Base-by-base conservation (phyloP, 2,329 filamentous ascomycete genomes). In the Diaporthe batatas region DNA sequence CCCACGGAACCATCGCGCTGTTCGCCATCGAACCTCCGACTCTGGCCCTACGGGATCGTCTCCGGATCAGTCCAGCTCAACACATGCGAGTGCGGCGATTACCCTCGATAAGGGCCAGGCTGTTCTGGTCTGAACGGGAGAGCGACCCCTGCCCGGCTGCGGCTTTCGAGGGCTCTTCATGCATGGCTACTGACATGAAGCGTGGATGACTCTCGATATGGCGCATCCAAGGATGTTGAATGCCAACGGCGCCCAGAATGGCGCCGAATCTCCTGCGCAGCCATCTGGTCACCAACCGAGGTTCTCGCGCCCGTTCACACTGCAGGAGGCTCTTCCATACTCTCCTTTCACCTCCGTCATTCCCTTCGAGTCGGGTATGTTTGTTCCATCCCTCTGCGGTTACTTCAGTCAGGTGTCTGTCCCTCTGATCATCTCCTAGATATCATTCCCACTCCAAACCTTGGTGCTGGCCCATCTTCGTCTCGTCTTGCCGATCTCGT, bases 271-370 rank as follows among this genome's bases (percentile, higher is more conserved):
- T 7, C 64, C 65, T 71, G 75, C 74, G 44, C 64, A 62, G 32
- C 75, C 71, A 51, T 55, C 62, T 74, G 62, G 55, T 51, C 73
- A 65, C 23, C 59, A 73, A 6, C 72, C 74, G 42, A 72, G 62
- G 36, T 82, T 82, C 71, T 73, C 74, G 23, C 75, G 86, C 70
- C 86, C 91, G 1, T 90, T 91, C 79, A 89, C 88, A 4, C 88
- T 96, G 16, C 89, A 92, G 72, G 93, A 96, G 79, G 93, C 93
- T 39, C 86, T 96, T 58, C 92, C 93, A n/a, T 95, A 91, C 82
- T 94, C 93, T 68, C 94, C 94, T 32, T 92, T 96, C 80, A 93
- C 92, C 64, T 94, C 93, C 4, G 92, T 95, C 64, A 88, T 94
- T 68, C 93, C 94, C 3, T 94, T 96, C 81, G 90, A 93, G 80